Conservation (phyloP, 441 rosid genomes). For the Erodium trifolium region DNA sequence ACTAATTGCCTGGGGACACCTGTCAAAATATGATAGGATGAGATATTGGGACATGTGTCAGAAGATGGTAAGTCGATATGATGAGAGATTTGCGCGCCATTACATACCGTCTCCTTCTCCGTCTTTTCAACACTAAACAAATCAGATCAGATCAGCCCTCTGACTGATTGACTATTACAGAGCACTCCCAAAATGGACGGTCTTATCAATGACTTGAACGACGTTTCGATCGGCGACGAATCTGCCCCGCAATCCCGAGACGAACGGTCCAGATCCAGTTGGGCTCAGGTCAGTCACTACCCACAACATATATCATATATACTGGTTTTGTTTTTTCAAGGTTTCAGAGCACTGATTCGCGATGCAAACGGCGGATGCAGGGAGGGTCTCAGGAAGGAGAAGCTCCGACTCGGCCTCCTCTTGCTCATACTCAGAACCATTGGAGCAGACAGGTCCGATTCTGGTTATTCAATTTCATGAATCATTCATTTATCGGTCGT, state of each 20-base stretch:
- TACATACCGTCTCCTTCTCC: no score
- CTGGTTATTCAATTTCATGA: neutral
- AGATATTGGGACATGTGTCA: neutral
- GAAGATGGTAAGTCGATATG: neutral
- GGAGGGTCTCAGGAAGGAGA: conserved; percentile 32
- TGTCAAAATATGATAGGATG: neutral
- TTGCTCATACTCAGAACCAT: conserved; percentile 10
- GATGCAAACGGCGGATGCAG: conserved; percentile 22
- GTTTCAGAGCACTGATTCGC: neutral
- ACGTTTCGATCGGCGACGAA: conserved; percentile 47
- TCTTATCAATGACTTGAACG: conserved; percentile 58
- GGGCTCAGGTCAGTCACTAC: conserved; percentile 50
- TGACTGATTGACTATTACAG: no score
- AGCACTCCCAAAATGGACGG: conserved; percentile 44
- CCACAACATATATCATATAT: no score
- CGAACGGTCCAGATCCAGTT: conserved; percentile 60
- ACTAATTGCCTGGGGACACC: neutral
- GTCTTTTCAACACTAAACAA: no score
- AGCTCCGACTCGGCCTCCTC: neutral
- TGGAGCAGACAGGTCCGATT: conserved; percentile 27
- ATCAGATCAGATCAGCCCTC: no score
- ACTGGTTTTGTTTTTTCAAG: no score
- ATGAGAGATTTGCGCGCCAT: no score
- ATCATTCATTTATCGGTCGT: no score
- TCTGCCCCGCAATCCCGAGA: conserved; percentile 20